These are phyloP conservation scores for Phytophthora kernoviae DNA, from an alignment of 352 stramenopile genomes.

Conservation along the genomic window DNA sequence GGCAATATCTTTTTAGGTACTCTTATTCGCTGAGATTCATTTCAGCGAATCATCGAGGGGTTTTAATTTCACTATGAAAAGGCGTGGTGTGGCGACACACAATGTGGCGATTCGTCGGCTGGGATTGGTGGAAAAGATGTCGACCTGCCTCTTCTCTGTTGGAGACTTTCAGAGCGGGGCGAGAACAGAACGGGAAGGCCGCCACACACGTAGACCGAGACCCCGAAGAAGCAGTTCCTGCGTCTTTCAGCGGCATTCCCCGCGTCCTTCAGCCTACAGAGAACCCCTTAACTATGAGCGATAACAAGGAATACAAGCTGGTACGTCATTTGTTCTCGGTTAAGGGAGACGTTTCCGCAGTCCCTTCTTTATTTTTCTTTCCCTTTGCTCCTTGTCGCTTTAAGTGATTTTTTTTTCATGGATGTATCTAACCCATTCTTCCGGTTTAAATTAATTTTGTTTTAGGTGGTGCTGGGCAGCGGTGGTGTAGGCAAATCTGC, in stretches of 20 bases:
- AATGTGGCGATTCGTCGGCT: not conserved
- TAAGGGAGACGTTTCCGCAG: not conserved
- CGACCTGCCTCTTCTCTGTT: constrained; percentile 12
- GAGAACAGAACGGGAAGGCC: constrained; percentile 24
- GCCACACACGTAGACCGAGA: constrained; percentile 17
- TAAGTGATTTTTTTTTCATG: constrained; percentile 16
- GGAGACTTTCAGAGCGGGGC: constrained; percentile 34
- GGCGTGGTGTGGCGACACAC: not conserved
- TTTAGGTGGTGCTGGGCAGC: constrained; percentile 87
- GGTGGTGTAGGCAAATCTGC: constrained; percentile 92
- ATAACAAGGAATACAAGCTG: constrained; percentile 88
- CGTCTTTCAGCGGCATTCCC: too few species aligned
- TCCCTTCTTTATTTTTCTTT: constrained; percentile 2
- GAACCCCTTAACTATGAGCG: constrained; percentile 40
- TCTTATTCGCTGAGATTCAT: too few species aligned
- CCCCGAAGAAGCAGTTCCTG: constrained; percentile 37
- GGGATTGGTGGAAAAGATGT: constrained; percentile 38
- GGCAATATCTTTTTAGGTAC: too few species aligned
- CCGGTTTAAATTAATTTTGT: not conserved
- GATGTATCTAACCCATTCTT: not conserved
- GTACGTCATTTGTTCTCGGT: constrained; percentile 28
- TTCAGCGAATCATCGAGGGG: too few species aligned
- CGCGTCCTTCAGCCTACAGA: constrained; percentile 10
- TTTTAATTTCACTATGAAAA: not conserved
- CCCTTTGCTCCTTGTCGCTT: constrained; percentile 5